Conservation (phyloP, 305 asterid genomes). For the Fraxinus dipetala region DNA sequence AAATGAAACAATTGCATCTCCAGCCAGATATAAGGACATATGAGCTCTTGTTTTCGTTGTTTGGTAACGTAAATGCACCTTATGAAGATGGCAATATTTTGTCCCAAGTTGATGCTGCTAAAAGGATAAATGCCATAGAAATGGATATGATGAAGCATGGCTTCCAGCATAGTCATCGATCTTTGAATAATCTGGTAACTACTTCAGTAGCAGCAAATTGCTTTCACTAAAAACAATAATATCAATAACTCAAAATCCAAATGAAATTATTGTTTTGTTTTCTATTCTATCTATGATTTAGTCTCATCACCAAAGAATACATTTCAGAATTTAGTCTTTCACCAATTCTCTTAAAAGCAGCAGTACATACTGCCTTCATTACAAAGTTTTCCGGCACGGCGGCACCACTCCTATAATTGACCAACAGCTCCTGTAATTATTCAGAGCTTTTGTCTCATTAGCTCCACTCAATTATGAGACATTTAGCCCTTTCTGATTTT, state of each 20-base stretch:
- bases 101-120: conserved; percentile 65
- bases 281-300: not conserved
- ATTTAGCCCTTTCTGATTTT: conserved; percentile 25
- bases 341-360: not conserved
- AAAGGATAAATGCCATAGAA: conserved; percentile 73
- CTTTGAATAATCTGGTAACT: conserved; percentile 68
- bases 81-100: conserved; percentile 55
- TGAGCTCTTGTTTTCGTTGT: conserved; percentile 66
- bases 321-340: not conserved
- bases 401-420: not conserved
- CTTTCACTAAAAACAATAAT: not conserved
- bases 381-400: not conserved
- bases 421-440: not conserved
- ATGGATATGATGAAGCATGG: conserved; percentile 74
- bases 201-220: conserved; percentile 20
- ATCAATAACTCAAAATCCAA: not conserved
- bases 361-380: not conserved
- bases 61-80: conserved; percentile 77
- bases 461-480: conserved; percentile 14
- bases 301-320: not conserved
- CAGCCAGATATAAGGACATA: conserved; percentile 70
- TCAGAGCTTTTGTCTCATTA: conserved; percentile 5
- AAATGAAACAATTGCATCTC: conserved; percentile 53
- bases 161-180: conserved; percentile 63
- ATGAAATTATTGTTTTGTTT: not conserved